Evolutionary conservation across 257 asterid genomes (phyloP).

Genomic region (Nicotiana tomentosiformis): DNA sequence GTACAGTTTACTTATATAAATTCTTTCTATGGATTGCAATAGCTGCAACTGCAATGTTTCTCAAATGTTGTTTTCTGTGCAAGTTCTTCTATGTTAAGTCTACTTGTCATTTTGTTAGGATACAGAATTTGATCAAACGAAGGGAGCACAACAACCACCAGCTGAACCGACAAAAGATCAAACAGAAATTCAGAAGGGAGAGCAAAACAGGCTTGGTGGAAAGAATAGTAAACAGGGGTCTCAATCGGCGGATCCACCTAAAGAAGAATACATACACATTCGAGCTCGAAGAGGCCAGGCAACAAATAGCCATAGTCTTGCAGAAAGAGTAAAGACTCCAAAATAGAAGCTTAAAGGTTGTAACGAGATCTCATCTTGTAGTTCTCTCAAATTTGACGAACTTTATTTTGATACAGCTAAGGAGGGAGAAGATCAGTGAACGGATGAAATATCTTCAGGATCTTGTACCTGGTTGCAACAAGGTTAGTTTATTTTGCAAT

Average conservation of each 20-base stretch:
- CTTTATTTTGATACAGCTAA: conserved; percentile 42
- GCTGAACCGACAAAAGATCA: conserved; percentile 33
- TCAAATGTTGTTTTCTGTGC: neutral
- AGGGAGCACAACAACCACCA: conserved; percentile 27
- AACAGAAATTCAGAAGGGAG: conserved; percentile 36
- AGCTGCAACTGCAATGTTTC: neutral
- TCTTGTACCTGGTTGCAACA: conserved; percentile 98
- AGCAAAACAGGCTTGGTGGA: conserved; percentile 51
- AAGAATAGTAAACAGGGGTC: conserved; percentile 56
- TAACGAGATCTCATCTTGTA: neutral
- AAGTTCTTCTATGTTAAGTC: neutral
- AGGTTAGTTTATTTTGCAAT: conserved; percentile 35
- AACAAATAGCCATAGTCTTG: conserved; percentile 96
- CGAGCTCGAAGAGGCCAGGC: conserved; percentile 96
- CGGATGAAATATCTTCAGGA: conserved; percentile 99
- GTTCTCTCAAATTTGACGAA: conserved; percentile 6
- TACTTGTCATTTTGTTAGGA: conserved; percentile 31
- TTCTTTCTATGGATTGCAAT: neutral
- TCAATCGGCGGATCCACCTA: conserved; percentile 60
- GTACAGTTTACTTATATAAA: conserved; percentile 20
- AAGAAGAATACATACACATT: conserved; percentile 74
- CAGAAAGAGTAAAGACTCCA: conserved; percentile 68
- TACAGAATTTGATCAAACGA: conserved; percentile 32
- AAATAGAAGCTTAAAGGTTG: neutral
- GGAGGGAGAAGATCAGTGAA: conserved; percentile 97